phyloP scores from a whole-genome alignment of 1,139 yeast species.

The Geotrichum australiense region DNA sequence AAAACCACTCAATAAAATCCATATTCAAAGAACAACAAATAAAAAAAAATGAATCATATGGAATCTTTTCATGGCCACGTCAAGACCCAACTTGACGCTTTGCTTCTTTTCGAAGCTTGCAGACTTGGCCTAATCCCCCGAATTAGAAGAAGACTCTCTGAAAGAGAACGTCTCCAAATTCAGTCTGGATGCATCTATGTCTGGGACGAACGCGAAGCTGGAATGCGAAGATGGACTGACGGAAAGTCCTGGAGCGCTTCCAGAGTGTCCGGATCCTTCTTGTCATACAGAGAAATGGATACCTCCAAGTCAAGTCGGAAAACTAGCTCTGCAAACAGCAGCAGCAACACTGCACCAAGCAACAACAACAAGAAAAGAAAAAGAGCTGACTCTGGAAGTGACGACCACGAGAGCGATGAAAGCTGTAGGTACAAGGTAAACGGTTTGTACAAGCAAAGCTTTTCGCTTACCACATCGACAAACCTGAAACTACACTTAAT shows the following conservation, averaged over 20 bases:
- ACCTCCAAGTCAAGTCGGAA: conserved; percentile 15
- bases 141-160: conserved; percentile 45
- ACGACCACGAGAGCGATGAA: conserved; percentile 21
- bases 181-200: conserved; percentile 47
- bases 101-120: conserved; percentile 50
- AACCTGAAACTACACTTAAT: conserved; percentile 51
- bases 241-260: conserved; percentile 59
- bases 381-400: conserved; percentile 13
- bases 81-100: conserved; percentile 47
- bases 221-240: conserved; percentile 62
- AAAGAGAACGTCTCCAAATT: conserved; percentile 44
- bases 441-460: conserved; percentile 55
- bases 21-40: too few species aligned
- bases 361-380: conserved; percentile 12
- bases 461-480: conserved; percentile 45
- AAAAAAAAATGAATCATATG: conserved; percentile 30
- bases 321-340: not conserved
- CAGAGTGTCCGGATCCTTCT: conserved; percentile 49
- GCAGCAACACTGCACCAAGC: not conserved
- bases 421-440: conserved; percentile 37
- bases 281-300: conserved; percentile 51
- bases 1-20: too few species aligned
- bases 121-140: conserved; percentile 43
- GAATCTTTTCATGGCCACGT: conserved; percentile 51
- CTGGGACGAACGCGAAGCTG: conserved; percentile 55